phyloP scores from a whole-genome alignment of 306 rosid genomes.

The Vigna hirtella region DNA sequence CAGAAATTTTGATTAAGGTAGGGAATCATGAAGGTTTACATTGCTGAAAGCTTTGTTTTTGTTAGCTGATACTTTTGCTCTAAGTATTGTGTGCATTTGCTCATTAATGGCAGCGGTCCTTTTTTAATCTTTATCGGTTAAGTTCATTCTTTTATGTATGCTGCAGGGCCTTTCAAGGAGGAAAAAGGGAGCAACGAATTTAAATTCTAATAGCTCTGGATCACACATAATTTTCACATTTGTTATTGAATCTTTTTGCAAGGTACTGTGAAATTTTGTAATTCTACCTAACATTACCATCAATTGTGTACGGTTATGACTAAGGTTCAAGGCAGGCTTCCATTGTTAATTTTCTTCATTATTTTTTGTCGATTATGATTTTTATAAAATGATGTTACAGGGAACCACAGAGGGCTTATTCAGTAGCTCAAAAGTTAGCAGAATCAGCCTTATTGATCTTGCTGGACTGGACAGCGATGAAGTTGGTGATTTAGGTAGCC shows the following conservation, averaged over 20 bases:
- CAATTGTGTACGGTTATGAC: neutral
- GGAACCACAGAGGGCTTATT: constrained; percentile 66
- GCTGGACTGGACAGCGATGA: constrained; percentile 74
- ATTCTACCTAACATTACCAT: constrained; percentile 6
- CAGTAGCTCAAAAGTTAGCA: constrained; percentile 81
- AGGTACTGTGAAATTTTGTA: constrained; percentile 61
- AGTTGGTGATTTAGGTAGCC: constrained; percentile 57
- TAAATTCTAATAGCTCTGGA: constrained; percentile 80
- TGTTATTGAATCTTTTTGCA: constrained; percentile 82
- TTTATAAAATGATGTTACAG: constrained; percentile 52
- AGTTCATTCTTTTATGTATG: constrained; percentile 24
- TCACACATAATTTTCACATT: constrained; percentile 88
- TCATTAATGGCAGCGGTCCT: neutral
- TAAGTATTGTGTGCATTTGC: constrained; percentile 13
- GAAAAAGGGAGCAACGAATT: constrained; percentile 80
- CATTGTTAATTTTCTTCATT: constrained; percentile 3
- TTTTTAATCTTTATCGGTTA: constrained; percentile 23
- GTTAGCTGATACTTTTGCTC: constrained; percentile 24
- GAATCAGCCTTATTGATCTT: constrained; percentile 87
- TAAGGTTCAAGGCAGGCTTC: neutral
- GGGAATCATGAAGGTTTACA: constrained; percentile 19
- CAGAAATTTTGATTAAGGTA: constrained; percentile 89
- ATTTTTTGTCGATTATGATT: constrained; percentile 29
- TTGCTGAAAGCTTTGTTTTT: constrained; percentile 1
- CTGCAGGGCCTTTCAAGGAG: constrained; percentile 94